phyloP scores from a whole-genome alignment of 1,284 basidiomycete genomes.

The Melampsora abietis-canadensis region DNA sequence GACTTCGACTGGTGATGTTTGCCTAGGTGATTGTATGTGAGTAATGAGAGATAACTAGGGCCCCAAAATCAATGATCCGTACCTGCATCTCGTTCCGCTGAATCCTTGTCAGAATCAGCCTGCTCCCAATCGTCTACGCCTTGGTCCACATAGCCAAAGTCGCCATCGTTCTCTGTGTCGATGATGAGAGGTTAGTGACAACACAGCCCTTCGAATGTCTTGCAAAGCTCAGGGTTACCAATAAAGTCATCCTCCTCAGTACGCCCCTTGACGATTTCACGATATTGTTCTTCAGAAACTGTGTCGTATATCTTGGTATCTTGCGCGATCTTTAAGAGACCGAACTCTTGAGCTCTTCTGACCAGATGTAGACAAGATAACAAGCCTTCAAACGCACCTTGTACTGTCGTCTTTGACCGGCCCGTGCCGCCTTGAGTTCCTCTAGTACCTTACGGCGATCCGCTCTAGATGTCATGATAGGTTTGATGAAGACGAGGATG shows the following conservation, averaged over 20 bases:
- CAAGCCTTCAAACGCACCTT: slow-evolving; percentile 53
- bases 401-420: slow-evolving; percentile 56
- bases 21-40: neutral
- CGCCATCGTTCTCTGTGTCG: slow-evolving; percentile 75
- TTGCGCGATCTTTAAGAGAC: slow-evolving; percentile 56
- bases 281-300: slow-evolving; percentile 87
- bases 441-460: slow-evolving; percentile 51
- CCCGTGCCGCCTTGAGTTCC: slow-evolving; percentile 56
- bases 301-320: slow-evolving; percentile 82
- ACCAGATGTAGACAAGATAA: neutral
- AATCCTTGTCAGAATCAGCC: slow-evolving; percentile 50
- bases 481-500: neutral
- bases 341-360: neutral
- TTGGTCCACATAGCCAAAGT: slow-evolving; percentile 88
- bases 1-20: neutral
- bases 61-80: neutral
- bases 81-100: slow-evolving; percentile 53
- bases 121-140: slow-evolving; percentile 85
- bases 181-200: neutral
- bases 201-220: neutral
- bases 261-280: slow-evolving; percentile 74
- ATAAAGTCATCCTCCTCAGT: slow-evolving; percentile 92
- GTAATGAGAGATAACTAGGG: neutral
- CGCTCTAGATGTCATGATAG: neutral
- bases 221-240: slow-evolving; percentile 48